Evolutionary conservation across 768 basidiomycete genomes (phyloP), one percentile per base, ranked within the genome.

Genomic region (Mycena capillaripes): DNA sequence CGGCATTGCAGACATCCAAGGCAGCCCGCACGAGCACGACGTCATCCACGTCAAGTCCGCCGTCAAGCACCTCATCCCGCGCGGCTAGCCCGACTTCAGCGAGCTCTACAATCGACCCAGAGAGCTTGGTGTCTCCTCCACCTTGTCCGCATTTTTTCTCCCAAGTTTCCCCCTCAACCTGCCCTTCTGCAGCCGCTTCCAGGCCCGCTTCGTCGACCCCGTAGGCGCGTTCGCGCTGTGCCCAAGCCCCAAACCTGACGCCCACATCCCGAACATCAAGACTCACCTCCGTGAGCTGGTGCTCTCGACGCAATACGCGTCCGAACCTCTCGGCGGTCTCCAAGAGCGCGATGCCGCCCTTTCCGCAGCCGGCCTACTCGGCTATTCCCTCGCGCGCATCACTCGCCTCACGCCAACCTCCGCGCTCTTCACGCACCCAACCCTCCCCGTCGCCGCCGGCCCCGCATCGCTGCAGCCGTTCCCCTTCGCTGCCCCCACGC

Each of bases 121-220:
- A 95, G 77, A 95, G 81, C 93, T 92, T 70, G 95, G 95, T 71
- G 93, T 95, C 66, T 95, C 95, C 84, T 95, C 94, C 29, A 96
- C 95, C 4, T 97, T 97, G 84, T 94, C 93, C 58, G 95, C 95
- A 4, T 97, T 97, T 87, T 86, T 95, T n/a, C n/a, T 91, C 78
- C 87, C 89, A 6, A 91, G 91, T 29, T 90, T 90, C 77, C 90
- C 87, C 27, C 84, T 91, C 25, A 90, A 92, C 76, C 91, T 91
- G 16, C 91, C 91, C 0, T 92, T 92, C 78, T 85, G 91, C 44
- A 90, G 89, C 78, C 89, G 91, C 25, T 92, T 92, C 77, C 91
- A 92, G 76, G 89, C 90, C 12, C 87, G 91, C 27, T 92, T 92
- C 76, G 79, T 92, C 36, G 91, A 93, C 76, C 90, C 90, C 30